phyloP scores from a whole-genome alignment of 73 alveolate species.

The Uronychia binucleata region DNA sequence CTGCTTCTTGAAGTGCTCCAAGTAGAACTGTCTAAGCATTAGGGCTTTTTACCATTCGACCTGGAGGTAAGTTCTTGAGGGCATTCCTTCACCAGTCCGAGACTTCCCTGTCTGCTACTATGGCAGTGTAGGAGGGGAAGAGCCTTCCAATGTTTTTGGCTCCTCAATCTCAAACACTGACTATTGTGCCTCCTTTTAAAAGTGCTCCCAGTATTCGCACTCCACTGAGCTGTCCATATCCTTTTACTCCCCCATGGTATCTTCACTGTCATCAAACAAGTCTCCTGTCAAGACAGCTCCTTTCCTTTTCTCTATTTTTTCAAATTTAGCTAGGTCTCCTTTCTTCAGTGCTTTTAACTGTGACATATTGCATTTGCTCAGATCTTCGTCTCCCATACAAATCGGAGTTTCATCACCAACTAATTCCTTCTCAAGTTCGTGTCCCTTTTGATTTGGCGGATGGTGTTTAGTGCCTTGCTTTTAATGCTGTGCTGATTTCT shows the following conservation, averaged over 20 bases:
- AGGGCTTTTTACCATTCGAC: too few species aligned
- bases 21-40: background rate
- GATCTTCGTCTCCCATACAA: too few species aligned
- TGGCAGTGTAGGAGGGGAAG: too few species aligned
- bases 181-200: background rate
- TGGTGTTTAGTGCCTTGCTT: background rate
- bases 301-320: background rate
- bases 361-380: too few species aligned
- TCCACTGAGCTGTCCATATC: background rate
- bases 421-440: background rate
- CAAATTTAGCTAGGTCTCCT: background rate
- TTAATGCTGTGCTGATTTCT: background rate
- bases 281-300: background rate
- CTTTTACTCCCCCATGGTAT: background rate
- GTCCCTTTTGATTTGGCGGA: background rate
- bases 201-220: background rate
- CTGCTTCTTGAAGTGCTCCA: background rate
- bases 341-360: background rate
- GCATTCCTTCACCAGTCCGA: background rate
- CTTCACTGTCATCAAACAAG: background rate
- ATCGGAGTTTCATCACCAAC: background rate
- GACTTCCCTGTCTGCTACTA: background rate
- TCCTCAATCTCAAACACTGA: background rate
- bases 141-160: background rate
- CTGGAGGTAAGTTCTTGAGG: background rate